Evolutionary conservation across 2,329 filamentous ascomycete species (phyloP).

Genomic region (Talaromyces pinophilus): DNA sequence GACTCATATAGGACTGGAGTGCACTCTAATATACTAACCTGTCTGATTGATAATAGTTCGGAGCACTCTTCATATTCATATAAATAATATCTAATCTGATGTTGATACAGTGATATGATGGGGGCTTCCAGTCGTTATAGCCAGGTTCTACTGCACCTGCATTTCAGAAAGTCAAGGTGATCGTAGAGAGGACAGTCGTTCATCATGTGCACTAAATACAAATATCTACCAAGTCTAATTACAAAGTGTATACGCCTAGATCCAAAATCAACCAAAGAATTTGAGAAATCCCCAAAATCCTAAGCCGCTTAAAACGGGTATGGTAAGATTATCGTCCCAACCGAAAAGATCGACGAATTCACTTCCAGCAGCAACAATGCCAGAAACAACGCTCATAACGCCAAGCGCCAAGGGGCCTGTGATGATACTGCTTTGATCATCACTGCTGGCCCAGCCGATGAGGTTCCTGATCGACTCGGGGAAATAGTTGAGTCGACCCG

Average conservation of each 20-base stretch:
- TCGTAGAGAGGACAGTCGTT: background rate
- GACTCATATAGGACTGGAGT: too few species aligned
- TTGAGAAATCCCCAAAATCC: conserved; percentile 92
- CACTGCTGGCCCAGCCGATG: conserved; percentile 60
- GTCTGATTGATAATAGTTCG: too few species aligned
- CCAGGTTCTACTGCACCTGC: background rate
- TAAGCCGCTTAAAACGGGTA: conserved; percentile 84
- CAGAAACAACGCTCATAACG: conserved; percentile 81
- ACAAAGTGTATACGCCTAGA: background rate
- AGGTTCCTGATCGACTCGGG: conserved; percentile 60
- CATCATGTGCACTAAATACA: conserved; percentile 9
- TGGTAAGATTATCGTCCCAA: conserved; percentile 97
- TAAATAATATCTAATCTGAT: too few species aligned
- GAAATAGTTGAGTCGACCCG: conserved; percentile 67
- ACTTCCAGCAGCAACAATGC: conserved; percentile 83
- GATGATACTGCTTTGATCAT: conserved; percentile 54
- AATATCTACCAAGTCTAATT: conserved; percentile 19
- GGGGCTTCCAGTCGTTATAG: too few species aligned
- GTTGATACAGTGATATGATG: too few species aligned
- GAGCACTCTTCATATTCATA: too few species aligned
- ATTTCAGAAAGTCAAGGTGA: background rate
- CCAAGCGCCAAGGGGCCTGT: conserved; percentile 72
- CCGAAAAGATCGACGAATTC: conserved; percentile 90
- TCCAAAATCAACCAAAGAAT: conserved; percentile 60
- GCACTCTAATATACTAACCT: too few species aligned